Evolutionary conservation across 306 rosid genomes (phyloP).

Genomic region (Malus fusca): DNA sequence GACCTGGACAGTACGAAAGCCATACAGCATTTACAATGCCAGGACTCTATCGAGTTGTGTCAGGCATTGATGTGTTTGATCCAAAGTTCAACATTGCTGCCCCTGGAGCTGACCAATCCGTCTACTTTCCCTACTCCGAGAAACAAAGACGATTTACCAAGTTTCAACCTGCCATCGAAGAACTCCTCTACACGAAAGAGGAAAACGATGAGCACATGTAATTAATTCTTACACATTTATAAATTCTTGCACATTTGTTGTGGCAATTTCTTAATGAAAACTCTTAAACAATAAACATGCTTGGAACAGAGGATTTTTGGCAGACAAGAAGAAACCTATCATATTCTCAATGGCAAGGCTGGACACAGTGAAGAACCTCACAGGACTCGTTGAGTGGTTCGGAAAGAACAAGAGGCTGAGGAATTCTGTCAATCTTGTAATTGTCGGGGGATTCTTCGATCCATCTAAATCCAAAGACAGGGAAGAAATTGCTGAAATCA

Average conservation of each 20-base stretch:
- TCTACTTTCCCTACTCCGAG: conserved; percentile 63
- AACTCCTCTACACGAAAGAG: conserved; percentile 29
- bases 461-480: conserved; percentile 86
- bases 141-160: conserved; percentile 21
- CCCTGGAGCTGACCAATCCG: conserved; percentile 90
- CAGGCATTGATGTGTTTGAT: conserved; percentile 78
- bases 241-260: not conserved
- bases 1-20: conserved; percentile 83
- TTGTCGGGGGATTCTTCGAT: conserved; percentile 87
- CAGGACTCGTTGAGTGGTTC: conserved; percentile 84
- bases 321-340: conserved; percentile 77
- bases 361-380: conserved; percentile 85
- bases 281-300: not conserved
- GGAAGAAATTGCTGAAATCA: conserved; percentile 81
- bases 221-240: not conserved
- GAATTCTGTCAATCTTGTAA: conserved; percentile 63
- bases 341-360: conserved; percentile 94
- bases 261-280: not conserved
- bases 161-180: conserved; percentile 27
- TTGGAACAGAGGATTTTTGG: conserved; percentile 70
- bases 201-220: conserved; percentile 37
- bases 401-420: conserved; percentile 67
- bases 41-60: conserved; percentile 62
- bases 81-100: conserved; percentile 95
- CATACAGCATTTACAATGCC: conserved; percentile 89